Evolutionary conservation across 139 green algal genomes (phyloP), one percentile per base, ranked within the genome.

Genomic region (Trebouxia sp.): DNA sequence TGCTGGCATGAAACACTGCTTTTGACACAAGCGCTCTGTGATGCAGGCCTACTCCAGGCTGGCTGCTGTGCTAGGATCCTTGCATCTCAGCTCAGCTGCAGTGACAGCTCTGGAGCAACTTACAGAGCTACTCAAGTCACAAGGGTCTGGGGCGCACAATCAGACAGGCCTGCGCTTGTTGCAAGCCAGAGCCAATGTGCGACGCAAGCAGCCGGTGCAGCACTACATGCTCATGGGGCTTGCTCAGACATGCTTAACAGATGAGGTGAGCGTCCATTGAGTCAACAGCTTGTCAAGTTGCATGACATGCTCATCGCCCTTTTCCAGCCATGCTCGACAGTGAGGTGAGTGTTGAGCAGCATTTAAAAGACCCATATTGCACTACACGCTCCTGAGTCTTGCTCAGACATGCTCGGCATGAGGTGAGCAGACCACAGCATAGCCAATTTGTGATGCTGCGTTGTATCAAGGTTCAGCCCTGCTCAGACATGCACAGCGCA

Each of bases 211-310:
- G 45, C 50, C 38, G 8, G 28, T 80, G 47, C 48, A 95, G 79
- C 90, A 95, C 80, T 94, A 91, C 82, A 83, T 84, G 62, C 26
- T 93, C 70, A 80, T 95, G 70, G 88, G 88, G 0, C 77, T 95
- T 41, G 39, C 78, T 15, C 70, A 45, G 50, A 85, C 10, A 43
- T 85, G 70, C 62, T 65, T 47, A 22, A 24, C 74, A 14, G 78
- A 77, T 10, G 70, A 81, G 43, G 70, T 82, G 62, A 28, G 47
- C 39, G 7, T 62, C 9, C 50, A 6, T n/a, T n/a, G n/a, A n/a
- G n/a, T n/a, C n/a, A n/a, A n/a, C n/a, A n/a, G n/a, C n/a, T n/a
- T n/a, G n/a, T n/a, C n/a, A n/a, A n/a, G 50, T 28, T 1, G 20
- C 4, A 58, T 5, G 5, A 58, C 50, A 58, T 17, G 4, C 50